A percentile compares a stretch with the other conserved stretches of the same genome.
Conservation (phyloP, 495 filamentous ascomycete species). For the Elaphomyces granulatus region DNA sequence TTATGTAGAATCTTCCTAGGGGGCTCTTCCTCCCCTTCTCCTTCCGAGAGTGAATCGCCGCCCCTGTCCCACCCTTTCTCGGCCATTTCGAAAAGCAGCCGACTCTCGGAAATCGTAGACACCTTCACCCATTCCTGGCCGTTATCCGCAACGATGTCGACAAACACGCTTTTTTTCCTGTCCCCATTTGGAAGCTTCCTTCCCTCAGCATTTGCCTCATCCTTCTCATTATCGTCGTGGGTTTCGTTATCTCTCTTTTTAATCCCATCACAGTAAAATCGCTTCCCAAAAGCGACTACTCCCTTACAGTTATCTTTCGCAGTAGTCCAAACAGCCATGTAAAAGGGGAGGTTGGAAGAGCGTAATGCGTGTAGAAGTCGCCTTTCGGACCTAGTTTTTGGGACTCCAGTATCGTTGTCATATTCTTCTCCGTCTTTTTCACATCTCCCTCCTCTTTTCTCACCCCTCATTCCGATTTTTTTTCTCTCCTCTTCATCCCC, state of each 20-base stretch:
- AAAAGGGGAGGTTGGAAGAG: constrained; percentile 45
- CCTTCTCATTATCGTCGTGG: constrained; percentile 14
- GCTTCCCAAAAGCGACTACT: constrained; percentile 37
- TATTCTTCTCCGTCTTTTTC: too few species aligned
- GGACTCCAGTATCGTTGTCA: too few species aligned
- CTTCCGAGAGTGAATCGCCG: constrained; percentile 17
- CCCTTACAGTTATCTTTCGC: constrained; percentile 32
- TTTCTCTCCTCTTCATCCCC: too few species aligned
- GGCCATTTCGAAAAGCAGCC: constrained; percentile 47
- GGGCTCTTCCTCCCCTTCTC: constrained; percentile 19
- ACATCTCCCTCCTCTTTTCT: too few species aligned
- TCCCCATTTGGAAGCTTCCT: constrained; percentile 21
- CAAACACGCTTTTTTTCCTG: constrained; percentile 29
- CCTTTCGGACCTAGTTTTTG: too few species aligned
- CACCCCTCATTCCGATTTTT: too few species aligned
- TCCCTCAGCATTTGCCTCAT: constrained; percentile 13
- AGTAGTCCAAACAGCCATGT: constrained; percentile 39
- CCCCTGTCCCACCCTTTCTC: constrained; percentile 46
- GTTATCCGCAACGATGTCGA: constrained; percentile 39
- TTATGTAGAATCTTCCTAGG: background rate
- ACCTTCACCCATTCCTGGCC: constrained; percentile 49
- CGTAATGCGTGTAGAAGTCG: constrained; percentile 32
- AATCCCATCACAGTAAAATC: constrained; percentile 38
- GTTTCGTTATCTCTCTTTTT: constrained; percentile 12
- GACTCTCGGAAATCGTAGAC: constrained; percentile 40